Conservation (phyloP, 108 stramenopile species). For the Poteriospumella lacustris region DNA sequence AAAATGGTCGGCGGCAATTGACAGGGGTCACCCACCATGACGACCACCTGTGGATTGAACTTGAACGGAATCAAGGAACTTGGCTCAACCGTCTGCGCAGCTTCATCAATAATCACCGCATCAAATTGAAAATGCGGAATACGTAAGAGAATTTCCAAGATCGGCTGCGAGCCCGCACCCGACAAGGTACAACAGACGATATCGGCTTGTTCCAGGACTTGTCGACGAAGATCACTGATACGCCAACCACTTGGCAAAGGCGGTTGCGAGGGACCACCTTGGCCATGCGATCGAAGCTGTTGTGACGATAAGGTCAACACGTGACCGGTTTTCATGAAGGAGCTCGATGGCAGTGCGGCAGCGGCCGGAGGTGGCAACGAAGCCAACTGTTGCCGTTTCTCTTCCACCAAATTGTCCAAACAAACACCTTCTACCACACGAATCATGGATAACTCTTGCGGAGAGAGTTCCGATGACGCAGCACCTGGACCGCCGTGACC, state of each 20-base stretch:
- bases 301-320: constrained; percentile 35
- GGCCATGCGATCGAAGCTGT: neutral
- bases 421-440: constrained; percentile 8
- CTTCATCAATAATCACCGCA: constrained; percentile 84
- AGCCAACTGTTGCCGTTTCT: neutral
- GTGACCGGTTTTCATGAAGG: neutral
- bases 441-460: neutral
- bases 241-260: too few species aligned
- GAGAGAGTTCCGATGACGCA: neutral
- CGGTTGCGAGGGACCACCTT: too few species aligned
- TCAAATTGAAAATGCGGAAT: constrained; percentile 65
- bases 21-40: constrained; percentile 92
- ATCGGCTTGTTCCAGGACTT: constrained; percentile 36
- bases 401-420: constrained; percentile 21
- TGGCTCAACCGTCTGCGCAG: constrained; percentile 84
- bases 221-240: constrained; percentile 24
- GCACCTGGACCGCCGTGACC: neutral
- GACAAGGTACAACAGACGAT: constrained; percentile 41
- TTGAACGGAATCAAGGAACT: constrained; percentile 80
- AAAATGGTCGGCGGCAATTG: constrained; percentile 84
- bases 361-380: too few species aligned
- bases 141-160: constrained; percentile 36
- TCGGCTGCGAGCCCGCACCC: constrained; percentile 34
- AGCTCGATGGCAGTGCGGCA: too few species aligned
- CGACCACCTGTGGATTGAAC: constrained; percentile 79